phyloP scores from a whole-genome alignment of 345 rosid species.

The Citrus cavaleriei region DNA sequence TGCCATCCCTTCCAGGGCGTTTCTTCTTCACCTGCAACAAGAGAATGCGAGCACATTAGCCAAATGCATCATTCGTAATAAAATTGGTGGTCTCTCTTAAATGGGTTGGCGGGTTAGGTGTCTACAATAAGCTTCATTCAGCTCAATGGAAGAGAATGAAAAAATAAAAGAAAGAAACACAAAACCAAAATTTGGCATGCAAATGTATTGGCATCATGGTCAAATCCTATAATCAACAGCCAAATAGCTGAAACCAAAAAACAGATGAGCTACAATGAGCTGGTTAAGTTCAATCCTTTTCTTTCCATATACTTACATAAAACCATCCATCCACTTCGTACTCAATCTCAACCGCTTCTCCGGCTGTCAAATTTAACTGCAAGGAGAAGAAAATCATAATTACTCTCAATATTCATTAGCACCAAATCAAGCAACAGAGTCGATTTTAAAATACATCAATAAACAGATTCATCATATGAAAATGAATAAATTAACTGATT shows the following conservation, averaged over 20 bases:
- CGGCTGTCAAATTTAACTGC: slow-evolving; percentile 93
- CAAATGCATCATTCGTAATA: not conserved
- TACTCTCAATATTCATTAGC: not conserved
- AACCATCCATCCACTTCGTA: slow-evolving; percentile 99
- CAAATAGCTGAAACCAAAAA: not conserved
- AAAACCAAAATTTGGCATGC: not conserved
- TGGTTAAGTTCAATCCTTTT: not conserved
- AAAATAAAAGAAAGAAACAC: not conserved
- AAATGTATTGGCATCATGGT: not conserved
- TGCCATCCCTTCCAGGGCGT: slow-evolving; percentile 96
- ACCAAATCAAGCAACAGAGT: not conserved
- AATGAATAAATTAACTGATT: not conserved
- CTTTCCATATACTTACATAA: slow-evolving; percentile 60
- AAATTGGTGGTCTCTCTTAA: not conserved
- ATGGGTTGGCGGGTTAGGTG: not conserved
- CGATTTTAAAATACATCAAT: not conserved
- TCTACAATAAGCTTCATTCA: not conserved
- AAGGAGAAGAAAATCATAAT: slow-evolving; percentile 19
- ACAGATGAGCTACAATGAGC: not conserved
- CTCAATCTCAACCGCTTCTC: slow-evolving; percentile 91
- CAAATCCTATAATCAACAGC: not conserved
- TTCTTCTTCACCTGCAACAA: slow-evolving; percentile 87
- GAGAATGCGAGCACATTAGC: not conserved
- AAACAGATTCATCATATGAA: not conserved
- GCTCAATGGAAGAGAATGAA: not conserved